These are phyloP conservation scores for Cicer bijugum DNA, from an alignment of 306 rosid species.

Conservation along the genomic window DNA sequence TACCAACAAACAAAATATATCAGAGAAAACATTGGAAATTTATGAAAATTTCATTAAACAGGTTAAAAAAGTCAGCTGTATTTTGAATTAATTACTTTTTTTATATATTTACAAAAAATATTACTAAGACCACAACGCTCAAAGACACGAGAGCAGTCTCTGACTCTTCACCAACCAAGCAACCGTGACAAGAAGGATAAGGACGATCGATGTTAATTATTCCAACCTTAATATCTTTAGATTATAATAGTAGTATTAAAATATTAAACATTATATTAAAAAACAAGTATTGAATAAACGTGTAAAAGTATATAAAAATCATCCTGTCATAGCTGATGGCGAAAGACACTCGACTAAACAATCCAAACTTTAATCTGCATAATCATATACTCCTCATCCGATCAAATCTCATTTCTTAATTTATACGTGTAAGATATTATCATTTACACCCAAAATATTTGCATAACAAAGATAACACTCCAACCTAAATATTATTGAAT, in stretches of 20 bases:
- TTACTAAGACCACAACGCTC: slow-evolving; percentile 5
- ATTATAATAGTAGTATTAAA: background rate
- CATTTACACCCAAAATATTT: background rate
- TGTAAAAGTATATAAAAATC: background rate
- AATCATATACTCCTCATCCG: slow-evolving; percentile 37
- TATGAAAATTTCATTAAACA: no score
- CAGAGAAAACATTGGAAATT: no score
- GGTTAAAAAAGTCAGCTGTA: no score
- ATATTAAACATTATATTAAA: background rate
- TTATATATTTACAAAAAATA: no score
- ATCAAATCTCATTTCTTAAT: slow-evolving; percentile 29
- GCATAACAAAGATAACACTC: slow-evolving; percentile 27
- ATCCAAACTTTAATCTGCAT: slow-evolving; percentile 31
- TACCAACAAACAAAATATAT: no score
- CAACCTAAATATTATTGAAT: slow-evolving; percentile 5
- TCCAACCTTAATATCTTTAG: background rate
- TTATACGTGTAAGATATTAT: slow-evolving; percentile 24
- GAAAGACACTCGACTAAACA: slow-evolving; percentile 28
- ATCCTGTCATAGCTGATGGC: slow-evolving; percentile 25
- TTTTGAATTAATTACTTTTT: no score
- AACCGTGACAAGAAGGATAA: slow-evolving; percentile 36
- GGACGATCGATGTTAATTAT: background rate
- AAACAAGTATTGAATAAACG: background rate
- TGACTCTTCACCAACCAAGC: slow-evolving; percentile 51
- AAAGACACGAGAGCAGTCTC: slow-evolving; percentile 44